A percentile compares a stretch with the other conserved stretches of the same genome.
These are phyloP conservation scores for Pleoardoris graminearum DNA, from an alignment of 2,329 filamentous ascomycete genomes.

Conservation along the genomic window DNA sequence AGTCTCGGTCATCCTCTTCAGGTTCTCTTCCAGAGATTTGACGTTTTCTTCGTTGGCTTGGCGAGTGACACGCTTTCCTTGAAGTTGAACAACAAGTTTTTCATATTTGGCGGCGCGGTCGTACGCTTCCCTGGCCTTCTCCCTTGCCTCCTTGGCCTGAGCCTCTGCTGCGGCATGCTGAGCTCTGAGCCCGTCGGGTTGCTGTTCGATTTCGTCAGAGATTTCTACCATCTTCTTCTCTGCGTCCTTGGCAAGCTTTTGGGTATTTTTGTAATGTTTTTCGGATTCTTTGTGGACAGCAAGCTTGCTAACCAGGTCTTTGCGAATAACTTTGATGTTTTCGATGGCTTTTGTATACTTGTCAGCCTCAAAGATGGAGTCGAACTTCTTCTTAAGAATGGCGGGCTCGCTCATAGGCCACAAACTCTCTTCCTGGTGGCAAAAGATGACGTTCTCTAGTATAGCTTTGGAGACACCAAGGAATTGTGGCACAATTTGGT, in stretches of 20 bases:
- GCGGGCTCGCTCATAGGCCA: conserved; percentile 94
- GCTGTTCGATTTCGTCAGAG: conserved; percentile 65
- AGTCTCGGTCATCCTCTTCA: conserved; percentile 76
- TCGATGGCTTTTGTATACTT: conserved; percentile 98
- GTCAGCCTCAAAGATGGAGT: conserved; percentile 95
- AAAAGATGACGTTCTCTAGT: conserved; percentile 95
- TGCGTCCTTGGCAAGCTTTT: conserved; percentile 75
- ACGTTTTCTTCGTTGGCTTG: conserved; percentile 71
- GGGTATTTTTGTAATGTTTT: conserved; percentile 77
- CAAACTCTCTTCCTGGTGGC: conserved; percentile 94
- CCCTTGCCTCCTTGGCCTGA: conserved; percentile 41
- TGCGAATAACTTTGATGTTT: conserved; percentile 84
- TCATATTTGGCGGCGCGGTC: conserved; percentile 74
- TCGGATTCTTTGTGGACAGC: conserved; percentile 74
- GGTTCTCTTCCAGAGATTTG: conserved; percentile 68
- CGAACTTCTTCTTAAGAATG: conserved; percentile 88
- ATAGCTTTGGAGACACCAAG: conserved; percentile 89
- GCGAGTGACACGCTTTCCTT: conserved; percentile 75
- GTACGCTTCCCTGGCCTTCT: conserved; percentile 67
- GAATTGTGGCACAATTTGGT: conserved; percentile 80
- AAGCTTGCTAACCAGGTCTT: conserved; percentile 78
- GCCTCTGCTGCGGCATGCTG: conserved; percentile 36
- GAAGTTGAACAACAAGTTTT: conserved; percentile 73
- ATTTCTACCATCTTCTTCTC: conserved; percentile 60
- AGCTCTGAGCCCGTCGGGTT: conserved; percentile 15